These are phyloP conservation scores for Solanum neorickii DNA, from an alignment of 257 asterid genomes.

Conservation along the genomic window DNA sequence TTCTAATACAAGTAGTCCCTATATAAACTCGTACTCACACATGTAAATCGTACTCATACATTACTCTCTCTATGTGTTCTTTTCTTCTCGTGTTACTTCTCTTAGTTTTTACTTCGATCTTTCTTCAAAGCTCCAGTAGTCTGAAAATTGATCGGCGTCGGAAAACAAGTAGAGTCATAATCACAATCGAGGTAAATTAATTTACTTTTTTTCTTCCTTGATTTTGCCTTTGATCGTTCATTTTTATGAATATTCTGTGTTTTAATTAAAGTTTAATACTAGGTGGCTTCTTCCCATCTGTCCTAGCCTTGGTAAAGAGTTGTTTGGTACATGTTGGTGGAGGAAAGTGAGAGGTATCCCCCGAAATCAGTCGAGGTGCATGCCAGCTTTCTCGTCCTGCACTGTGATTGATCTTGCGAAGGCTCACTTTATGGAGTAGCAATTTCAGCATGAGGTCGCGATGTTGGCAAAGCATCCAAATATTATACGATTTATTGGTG, in stretches of 20 bases:
- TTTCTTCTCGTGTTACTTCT: background rate
- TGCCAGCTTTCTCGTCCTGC: too few relatives aligned
- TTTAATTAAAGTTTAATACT: too few relatives aligned
- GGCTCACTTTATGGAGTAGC: slow-evolving; percentile 89
- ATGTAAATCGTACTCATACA: background rate
- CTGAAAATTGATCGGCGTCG: background rate
- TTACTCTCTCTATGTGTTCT: background rate
- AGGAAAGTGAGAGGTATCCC: too few relatives aligned
- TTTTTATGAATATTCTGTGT: too few relatives aligned
- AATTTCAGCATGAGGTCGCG: slow-evolving; percentile 93
- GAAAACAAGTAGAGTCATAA: too few relatives aligned
- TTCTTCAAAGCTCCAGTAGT: background rate
- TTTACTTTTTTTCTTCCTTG: too few relatives aligned
- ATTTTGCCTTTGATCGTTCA: too few relatives aligned
- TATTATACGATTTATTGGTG: slow-evolving; percentile 89
- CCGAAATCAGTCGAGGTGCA: too few relatives aligned
- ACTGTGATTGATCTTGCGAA: background rate
- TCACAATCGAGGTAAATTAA: too few relatives aligned
- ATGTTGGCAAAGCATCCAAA: slow-evolving; percentile 92
- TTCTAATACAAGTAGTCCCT: background rate
- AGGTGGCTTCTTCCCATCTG: too few relatives aligned
- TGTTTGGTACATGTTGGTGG: too few relatives aligned
- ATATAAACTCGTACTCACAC: background rate
- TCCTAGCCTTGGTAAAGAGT: too few relatives aligned
- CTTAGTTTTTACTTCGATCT: background rate